These are phyloP conservation scores for Magnolia kwangsiensis DNA, from an alignment of 164 flowering plant genomes.

Conservation along the genomic window DNA sequence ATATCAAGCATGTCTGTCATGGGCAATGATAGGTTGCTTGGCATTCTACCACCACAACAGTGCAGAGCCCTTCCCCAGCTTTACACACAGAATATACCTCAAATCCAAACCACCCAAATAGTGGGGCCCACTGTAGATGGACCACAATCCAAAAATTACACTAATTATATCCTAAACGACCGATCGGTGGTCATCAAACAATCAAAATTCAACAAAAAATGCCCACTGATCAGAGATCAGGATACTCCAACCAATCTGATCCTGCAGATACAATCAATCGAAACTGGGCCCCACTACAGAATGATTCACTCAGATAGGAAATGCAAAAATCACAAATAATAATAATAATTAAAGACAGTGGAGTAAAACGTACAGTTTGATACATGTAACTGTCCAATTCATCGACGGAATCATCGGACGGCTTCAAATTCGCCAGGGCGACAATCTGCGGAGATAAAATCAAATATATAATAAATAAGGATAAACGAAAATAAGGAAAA, in stretches of 20 bases:
- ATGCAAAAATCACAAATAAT: not conserved
- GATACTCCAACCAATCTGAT: not conserved
- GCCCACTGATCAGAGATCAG: not conserved
- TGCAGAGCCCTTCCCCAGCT: no score
- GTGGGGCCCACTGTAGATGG: no score
- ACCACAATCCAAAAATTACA: not conserved
- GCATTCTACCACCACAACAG: not conserved
- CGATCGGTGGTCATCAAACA: not conserved
- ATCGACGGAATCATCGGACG: conserved; percentile 76
- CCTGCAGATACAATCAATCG: not conserved
- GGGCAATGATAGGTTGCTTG: no score
- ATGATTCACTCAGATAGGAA: not conserved
- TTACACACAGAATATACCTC: no score
- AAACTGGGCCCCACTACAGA: not conserved
- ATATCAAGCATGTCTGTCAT: no score
- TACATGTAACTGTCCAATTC: conserved; percentile 97
- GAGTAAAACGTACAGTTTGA: conserved; percentile 65
- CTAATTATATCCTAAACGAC: not conserved
- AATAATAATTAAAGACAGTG: not conserved
- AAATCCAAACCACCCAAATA: no score
- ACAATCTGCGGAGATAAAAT: conserved; percentile 52
- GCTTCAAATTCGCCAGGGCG: conserved; percentile 93
- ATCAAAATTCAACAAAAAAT: not conserved
- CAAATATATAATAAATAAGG: not conserved
- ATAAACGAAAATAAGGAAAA: not conserved